These are phyloP conservation scores for Aspergillus aculeatus DNA, from an alignment of 2,329 filamentous ascomycete genomes.

Conservation along the genomic window DNA sequence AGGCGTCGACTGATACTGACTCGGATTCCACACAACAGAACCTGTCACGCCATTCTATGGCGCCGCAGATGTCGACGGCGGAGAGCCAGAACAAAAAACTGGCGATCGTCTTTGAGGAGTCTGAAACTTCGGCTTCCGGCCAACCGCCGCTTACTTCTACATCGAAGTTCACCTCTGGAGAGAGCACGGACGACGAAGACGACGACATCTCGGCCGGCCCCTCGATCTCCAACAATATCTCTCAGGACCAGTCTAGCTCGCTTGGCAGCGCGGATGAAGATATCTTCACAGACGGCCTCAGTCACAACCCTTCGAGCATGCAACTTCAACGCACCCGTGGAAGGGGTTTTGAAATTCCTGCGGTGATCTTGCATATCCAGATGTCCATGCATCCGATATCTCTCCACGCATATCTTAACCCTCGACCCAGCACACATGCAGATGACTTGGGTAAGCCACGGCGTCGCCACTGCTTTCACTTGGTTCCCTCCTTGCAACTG, in stretches of 20 bases:
- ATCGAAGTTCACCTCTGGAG: conserved; percentile 42
- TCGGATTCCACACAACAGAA: conserved; percentile 11
- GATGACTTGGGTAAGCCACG: conserved; percentile 11
- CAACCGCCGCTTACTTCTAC: conserved; percentile 41
- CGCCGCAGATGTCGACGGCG: conserved; percentile 16
- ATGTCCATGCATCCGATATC: conserved; percentile 66
- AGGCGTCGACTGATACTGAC: conserved; percentile 2
- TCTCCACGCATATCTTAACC: conserved; percentile 57
- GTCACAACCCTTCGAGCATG: conserved; percentile 35
- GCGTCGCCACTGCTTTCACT: conserved; percentile 62
- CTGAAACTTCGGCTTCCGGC: conserved; percentile 32
- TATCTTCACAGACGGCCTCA: conserved; percentile 44
- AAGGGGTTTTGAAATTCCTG: conserved; percentile 29
- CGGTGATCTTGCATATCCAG: conserved; percentile 62
- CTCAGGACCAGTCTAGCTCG: conserved; percentile 35
- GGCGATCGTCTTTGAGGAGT: conserved; percentile 44
- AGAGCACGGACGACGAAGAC: conserved; percentile 44
- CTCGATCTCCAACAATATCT: conserved; percentile 37
- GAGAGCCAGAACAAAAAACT: conserved; percentile 30
- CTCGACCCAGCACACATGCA: conserved; percentile 28
- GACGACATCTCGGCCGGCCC: conserved; percentile 50
- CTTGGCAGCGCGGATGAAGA: conserved; percentile 37
- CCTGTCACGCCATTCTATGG: conserved; percentile 15
- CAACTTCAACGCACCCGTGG: conserved; percentile 28
- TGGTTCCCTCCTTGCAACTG: conserved; percentile 56